These are phyloP conservation scores for Actinomucor elegans DNA, from an alignment of 371 early-diverging fungal genomes.

Conservation along the genomic window DNA sequence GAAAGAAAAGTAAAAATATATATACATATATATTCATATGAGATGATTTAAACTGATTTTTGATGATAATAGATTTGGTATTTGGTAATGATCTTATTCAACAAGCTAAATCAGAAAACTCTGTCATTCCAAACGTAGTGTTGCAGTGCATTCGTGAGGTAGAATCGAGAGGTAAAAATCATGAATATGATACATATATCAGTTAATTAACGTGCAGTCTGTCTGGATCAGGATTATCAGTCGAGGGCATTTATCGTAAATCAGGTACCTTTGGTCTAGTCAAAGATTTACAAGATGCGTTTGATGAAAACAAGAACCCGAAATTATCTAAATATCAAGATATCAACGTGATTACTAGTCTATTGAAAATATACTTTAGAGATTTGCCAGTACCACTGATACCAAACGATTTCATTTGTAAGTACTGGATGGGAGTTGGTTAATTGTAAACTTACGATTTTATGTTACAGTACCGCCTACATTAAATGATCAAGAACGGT, in stretches of 20 bases:
- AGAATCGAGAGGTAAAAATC: slow-evolving; percentile 20
- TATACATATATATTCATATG: too few relatives aligned
- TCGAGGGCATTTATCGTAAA: slow-evolving; percentile 86
- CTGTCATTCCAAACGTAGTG: slow-evolving; percentile 11
- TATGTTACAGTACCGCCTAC: neutral
- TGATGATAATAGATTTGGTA: slow-evolving; percentile 2
- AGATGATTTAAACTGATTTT: neutral
- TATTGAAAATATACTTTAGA: slow-evolving; percentile 92
- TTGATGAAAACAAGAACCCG: slow-evolving; percentile 44
- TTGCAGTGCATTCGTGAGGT: slow-evolving; percentile 18
- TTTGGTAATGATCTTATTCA: slow-evolving; percentile 23
- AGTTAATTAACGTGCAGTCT: too few relatives aligned
- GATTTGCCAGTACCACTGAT: slow-evolving; percentile 88
- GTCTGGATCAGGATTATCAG: neutral
- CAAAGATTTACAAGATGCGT: slow-evolving; percentile 53
- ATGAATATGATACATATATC: too few relatives aligned
- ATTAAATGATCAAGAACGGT: slow-evolving; percentile 19
- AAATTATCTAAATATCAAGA: slow-evolving; percentile 54
- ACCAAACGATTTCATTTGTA: slow-evolving; percentile 66
- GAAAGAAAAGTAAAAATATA: slow-evolving; percentile 5
- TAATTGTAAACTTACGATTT: neutral
- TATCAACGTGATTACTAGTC: slow-evolving; percentile 77
- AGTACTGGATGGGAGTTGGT: slow-evolving; percentile 1
- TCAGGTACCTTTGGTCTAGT: slow-evolving; percentile 83
- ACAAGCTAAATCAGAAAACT: slow-evolving; percentile 16